Conservation (phyloP, 78 protist genomes). For the Speleostelium caveatum region DNA sequence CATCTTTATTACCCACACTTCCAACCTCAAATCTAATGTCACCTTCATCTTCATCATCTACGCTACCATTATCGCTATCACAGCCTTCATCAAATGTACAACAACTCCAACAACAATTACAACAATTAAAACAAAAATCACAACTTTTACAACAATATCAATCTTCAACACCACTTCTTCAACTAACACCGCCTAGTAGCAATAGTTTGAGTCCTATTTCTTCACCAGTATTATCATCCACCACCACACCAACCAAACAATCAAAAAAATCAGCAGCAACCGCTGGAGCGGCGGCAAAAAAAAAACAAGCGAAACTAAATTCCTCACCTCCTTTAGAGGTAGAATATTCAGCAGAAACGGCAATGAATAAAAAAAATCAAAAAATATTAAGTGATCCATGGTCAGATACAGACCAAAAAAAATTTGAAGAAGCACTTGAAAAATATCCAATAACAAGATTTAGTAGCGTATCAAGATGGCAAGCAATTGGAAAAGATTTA, state of each 20-base stretch:
- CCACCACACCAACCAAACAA: neutral
- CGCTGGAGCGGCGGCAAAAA: neutral
- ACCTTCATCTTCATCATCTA: neutral
- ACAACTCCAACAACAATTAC: constrained; percentile 8
- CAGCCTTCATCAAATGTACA: neutral
- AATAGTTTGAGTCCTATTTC: too few relatives aligned
- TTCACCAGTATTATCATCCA: too few relatives aligned
- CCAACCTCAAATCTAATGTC: neutral
- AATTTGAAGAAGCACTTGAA: constrained; percentile 36
- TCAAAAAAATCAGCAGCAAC: neutral
- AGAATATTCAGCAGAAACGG: neutral
- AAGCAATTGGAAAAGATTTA: constrained; percentile 52
- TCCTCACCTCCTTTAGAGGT: neutral
- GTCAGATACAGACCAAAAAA: constrained; percentile 53
- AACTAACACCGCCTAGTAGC: too few relatives aligned
- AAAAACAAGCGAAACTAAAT: neutral
- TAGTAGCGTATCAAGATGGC: constrained; percentile 74
- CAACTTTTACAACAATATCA: constrained; percentile 12
- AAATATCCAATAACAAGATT: constrained; percentile 63
- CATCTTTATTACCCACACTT: neutral
- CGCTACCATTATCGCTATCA: neutral
- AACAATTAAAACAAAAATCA: neutral
- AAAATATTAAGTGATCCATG: constrained; percentile 65
- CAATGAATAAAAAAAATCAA: constrained; percentile 32
- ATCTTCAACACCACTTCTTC: constrained; percentile 5